Conservation (phyloP, 2,329 filamentous ascomycete genomes). For the Magnaporthales sp. region DNA sequence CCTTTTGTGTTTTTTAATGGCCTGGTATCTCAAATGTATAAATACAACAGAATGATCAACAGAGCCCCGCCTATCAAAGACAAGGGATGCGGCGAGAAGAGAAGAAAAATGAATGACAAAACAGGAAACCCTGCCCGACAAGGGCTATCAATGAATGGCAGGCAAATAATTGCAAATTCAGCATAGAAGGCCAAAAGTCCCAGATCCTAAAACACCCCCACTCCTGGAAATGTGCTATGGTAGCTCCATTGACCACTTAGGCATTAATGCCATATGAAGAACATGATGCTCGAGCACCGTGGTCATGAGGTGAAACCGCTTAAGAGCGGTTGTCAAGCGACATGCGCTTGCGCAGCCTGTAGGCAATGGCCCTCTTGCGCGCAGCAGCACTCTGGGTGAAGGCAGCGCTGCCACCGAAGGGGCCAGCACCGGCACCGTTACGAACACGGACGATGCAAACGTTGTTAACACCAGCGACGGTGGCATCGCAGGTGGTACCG, state of each 20-base stretch:
- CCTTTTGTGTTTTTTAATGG: neutral
- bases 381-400: slow-evolving; percentile 52
- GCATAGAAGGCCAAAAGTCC: neutral
- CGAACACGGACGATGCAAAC: slow-evolving; percentile 59
- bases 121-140: neutral
- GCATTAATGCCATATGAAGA: neutral
- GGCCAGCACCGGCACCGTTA: slow-evolving; percentile 53
- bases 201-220: neutral
- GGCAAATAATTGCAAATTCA: neutral
- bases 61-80: neutral
- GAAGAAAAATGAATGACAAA: neutral
- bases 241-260: neutral
- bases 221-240: neutral
- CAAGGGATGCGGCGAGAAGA: neutral
- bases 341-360: slow-evolving; percentile 28
- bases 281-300: neutral
- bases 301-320: neutral
- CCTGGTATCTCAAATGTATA: neutral
- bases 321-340: neutral
- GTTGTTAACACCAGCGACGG: slow-evolving; percentile 47
- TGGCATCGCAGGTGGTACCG: slow-evolving; percentile 59
- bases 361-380: slow-evolving; percentile 54
- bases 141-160: neutral
- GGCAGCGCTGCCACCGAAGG: slow-evolving; percentile 58
- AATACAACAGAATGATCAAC: neutral